These are phyloP conservation scores for Orbilia blumenaviensis DNA, from an alignment of 2,329 filamentous ascomycete species.

Conservation along the genomic window DNA sequence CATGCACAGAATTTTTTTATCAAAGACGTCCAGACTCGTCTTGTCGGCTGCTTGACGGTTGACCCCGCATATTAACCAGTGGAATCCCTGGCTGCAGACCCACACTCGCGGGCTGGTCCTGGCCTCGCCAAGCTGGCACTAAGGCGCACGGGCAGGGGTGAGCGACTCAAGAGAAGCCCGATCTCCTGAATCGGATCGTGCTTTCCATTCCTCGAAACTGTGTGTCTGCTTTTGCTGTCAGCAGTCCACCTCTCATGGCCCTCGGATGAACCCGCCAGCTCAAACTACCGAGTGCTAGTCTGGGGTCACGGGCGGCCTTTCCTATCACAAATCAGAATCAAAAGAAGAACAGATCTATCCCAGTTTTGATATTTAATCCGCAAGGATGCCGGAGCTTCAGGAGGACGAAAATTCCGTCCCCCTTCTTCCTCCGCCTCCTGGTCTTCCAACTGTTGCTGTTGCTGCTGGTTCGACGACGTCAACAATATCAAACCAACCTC, in stretches of 20 bases:
- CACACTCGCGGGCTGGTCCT: constrained; percentile 12
- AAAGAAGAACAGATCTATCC: constrained; percentile 18
- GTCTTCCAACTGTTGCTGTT: neutral
- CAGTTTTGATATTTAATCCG: constrained; percentile 23
- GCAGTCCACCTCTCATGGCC: constrained; percentile 29
- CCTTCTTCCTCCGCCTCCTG: neutral
- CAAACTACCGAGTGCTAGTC: constrained; percentile 38
- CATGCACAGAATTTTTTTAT: neutral
- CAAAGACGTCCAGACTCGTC: neutral
- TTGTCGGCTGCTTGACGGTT: constrained; percentile 25
- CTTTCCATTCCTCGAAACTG: neutral
- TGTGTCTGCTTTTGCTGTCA: constrained; percentile 16
- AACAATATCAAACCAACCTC: constrained; percentile 12
- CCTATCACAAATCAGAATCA: neutral
- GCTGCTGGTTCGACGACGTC: neutral
- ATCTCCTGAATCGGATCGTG: constrained; percentile 36
- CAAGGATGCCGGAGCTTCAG: constrained; percentile 37
- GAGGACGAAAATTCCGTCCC: constrained; percentile 26
- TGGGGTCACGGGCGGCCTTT: constrained; percentile 1
- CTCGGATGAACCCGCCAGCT: constrained; percentile 37
- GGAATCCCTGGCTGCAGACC: constrained; percentile 3
- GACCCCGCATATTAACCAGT: constrained; percentile 30
- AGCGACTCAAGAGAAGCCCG: constrained; percentile 14
- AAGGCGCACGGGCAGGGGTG: constrained; percentile 11
- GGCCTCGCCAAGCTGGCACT: constrained; percentile 17